Percentiles rank a stretch among this genome's conserved stretches.
Evolutionary conservation across 768 basidiomycete genomes (phyloP).

Genomic region (Phlegmacium glaucopus): DNA sequence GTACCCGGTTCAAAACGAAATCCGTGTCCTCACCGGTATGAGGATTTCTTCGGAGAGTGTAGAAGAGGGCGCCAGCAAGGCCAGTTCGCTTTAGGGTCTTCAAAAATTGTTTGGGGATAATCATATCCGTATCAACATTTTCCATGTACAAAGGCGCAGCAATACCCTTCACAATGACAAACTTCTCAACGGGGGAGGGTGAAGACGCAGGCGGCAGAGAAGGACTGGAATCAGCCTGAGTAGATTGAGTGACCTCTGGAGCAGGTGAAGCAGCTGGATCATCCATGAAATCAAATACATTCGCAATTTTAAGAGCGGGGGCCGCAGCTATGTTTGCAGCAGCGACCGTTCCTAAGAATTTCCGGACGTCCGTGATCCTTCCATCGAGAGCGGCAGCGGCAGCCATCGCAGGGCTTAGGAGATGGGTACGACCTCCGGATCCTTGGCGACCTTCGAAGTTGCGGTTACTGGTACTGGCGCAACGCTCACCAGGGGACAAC

Average conservation of each 20-base stretch:
- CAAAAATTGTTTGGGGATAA: conserved; percentile 92
- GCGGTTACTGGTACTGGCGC: conserved; percentile 89
- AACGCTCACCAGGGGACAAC: conserved; percentile 75
- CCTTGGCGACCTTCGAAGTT: conserved; percentile 93
- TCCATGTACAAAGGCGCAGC: conserved; percentile 78
- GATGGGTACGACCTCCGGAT: conserved; percentile 84
- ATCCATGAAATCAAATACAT: conserved; percentile 73
- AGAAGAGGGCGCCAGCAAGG: conserved; percentile 80
- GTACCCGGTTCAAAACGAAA: conserved; percentile 80
- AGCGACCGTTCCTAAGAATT: conserved; percentile 51
- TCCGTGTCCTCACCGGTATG: conserved; percentile 78
- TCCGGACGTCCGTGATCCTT: conserved; percentile 80
- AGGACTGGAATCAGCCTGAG: conserved; percentile 29
- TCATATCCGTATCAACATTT: conserved; percentile 92
- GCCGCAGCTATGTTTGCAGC: conserved; percentile 41
- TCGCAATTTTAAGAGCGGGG: conserved; percentile 65
- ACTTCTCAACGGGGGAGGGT: conserved; percentile 54
- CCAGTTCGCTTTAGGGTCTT: conserved; percentile 91
- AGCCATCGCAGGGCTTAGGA: conserved; percentile 90
- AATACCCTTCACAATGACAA: conserved; percentile 68
- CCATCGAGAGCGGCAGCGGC: conserved; percentile 88
- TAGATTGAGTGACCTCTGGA: conserved; percentile 37
- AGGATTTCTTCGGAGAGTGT: conserved; percentile 72
- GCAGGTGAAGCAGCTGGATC: conserved; percentile 60
- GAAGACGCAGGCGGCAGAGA: conserved; percentile 39